Base-by-base conservation (phyloP, 441 rosid genomes). In the Adansonia gregorii region DNA sequence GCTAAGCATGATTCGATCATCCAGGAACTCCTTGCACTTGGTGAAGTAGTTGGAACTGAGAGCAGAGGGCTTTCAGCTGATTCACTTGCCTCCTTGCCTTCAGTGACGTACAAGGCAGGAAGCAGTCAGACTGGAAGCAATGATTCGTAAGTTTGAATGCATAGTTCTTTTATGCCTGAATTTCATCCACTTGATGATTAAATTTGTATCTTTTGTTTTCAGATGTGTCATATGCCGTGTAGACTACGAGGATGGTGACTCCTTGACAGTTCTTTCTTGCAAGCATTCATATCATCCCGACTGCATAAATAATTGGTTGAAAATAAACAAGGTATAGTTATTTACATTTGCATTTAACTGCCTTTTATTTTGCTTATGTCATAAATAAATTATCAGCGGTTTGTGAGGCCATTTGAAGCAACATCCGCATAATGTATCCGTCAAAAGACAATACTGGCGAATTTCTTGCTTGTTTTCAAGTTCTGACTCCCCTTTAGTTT, bases 151-250 rank as follows among this genome's bases (percentile, higher is more conserved):
- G 90, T 83, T 69, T 61, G 35, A 74, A 54, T 73, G 54, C 81
- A 46, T 68, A 19, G n/a, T 24, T 9, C 43, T 55, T 73, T 48
- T 24, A 45, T 73, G 45, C 79, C 68, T 79, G 67, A 67, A 65
- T 48, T 10, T n/a, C 22, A 3, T 39, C 58, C 48, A 63, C 43
- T 19, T 67, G 46, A 69, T 72, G 63, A 58, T 58, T 27, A 14
- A 12, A 61, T 27, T 49, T 75, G 12, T 75, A 6, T 71, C 49
- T 72, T 78, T 61, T 67, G 43, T 83, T 81, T 84, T 74, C 94
- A 96, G 99, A 69, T 96, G 99, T 74, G 98, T 93, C 76, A 90
- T 96, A 74, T 94, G 99, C 82, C 96, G 98, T 52, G 77, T 93
- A 82, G 99, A 94, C 79, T 96, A 86, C 10, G 98, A 96, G 80